Conservation (phyloP, 306 rosid genomes). For the Luffa acutangula region DNA sequence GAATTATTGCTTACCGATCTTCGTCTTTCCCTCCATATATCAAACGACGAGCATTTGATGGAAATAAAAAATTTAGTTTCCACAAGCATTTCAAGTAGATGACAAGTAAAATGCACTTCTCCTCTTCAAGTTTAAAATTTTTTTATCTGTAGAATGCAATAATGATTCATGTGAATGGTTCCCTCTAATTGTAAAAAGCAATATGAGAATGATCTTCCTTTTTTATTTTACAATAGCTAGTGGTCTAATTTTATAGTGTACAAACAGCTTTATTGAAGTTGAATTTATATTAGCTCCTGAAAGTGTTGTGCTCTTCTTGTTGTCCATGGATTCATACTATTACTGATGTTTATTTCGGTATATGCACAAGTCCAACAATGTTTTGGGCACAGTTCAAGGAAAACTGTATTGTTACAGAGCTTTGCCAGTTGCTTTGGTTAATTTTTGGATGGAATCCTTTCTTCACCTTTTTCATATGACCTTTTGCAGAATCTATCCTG, state of each 20-base stretch:
- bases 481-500: slow-evolving; percentile 12
- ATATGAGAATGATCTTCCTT: slow-evolving; percentile 37
- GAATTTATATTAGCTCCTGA: slow-evolving; percentile 17
- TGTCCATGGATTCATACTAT: not conserved
- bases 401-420: not conserved
- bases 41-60: slow-evolving; percentile 86
- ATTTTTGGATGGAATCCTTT: not conserved
- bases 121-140: slow-evolving; percentile 14
- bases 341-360: not conserved
- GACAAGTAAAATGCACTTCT: slow-evolving; percentile 30
- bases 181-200: slow-evolving; percentile 56
- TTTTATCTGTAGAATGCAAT: slow-evolving; percentile 34
- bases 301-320: slow-evolving; percentile 19
- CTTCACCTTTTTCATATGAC: slow-evolving; percentile 19
- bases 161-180: slow-evolving; percentile 23
- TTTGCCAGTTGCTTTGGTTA: not conserved
- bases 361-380: not conserved
- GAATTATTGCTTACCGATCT: slow-evolving; percentile 92
- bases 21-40: slow-evolving; percentile 85
- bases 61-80: slow-evolving; percentile 84
- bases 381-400: not conserved
- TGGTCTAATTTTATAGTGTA: slow-evolving; percentile 36
- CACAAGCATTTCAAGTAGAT: slow-evolving; percentile 53
- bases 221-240: slow-evolving; percentile 27
- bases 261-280: slow-evolving; percentile 29